These are phyloP conservation scores for Fistulina hepatica DNA, from an alignment of 1,284 basidiomycete genomes.

Conservation along the genomic window DNA sequence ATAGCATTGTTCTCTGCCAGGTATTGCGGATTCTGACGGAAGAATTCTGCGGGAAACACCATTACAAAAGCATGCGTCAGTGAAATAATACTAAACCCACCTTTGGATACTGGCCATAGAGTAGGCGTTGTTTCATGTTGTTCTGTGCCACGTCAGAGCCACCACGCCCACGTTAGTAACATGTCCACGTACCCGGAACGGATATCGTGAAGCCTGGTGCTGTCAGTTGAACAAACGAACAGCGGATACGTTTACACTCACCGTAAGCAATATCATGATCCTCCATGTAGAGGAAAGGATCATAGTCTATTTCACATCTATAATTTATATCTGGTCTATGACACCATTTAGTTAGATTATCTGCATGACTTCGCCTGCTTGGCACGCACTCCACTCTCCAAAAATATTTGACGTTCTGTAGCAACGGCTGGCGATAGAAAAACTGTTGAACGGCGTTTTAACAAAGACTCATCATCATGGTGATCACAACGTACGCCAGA, in stretches of 20 bases:
- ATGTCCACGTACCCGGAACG: too few species aligned
- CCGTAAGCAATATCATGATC: conserved; percentile 51
- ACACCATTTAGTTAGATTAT: neutral
- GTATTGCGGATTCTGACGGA: neutral
- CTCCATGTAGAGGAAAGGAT: conserved; percentile 60
- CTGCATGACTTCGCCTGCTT: neutral
- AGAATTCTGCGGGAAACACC: neutral
- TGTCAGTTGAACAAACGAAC: neutral
- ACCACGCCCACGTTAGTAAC: too few species aligned
- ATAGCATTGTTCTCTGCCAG: neutral
- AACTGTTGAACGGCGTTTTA: conserved; percentile 25
- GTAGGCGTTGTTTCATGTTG: conserved; percentile 49
- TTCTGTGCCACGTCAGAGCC: conserved; percentile 55
- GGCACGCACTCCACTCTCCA: conserved; percentile 27
- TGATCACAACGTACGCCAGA: conserved; percentile 17
- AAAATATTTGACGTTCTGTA: conserved; percentile 42
- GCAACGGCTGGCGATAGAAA: conserved; percentile 41
- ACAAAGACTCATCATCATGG: neutral
- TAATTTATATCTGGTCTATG: conserved; percentile 45
- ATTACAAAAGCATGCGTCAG: neutral
- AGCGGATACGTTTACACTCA: conserved; percentile 8
- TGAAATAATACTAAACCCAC: conserved; percentile 2
- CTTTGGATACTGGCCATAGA: conserved; percentile 50
- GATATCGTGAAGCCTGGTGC: conserved; percentile 45
- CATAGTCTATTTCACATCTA: conserved; percentile 51